Conservation (phyloP, 2,329 filamentous ascomycete species). For the Allantophomopsis lycopodina region DNA sequence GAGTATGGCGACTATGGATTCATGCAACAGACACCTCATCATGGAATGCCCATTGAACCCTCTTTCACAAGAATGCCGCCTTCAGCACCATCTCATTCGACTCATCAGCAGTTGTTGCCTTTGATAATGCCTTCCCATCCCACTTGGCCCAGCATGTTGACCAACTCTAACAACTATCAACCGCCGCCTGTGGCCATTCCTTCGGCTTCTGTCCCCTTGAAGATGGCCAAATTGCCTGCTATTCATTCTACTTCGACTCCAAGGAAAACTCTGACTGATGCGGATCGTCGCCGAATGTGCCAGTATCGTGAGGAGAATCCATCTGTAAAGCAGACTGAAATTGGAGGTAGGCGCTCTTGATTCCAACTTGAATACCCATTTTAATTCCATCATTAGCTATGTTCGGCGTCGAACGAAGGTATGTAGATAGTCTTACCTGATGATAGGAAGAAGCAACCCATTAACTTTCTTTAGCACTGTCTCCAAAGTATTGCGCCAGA, state of each 20-base stretch:
- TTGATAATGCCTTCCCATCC: constrained; percentile 55
- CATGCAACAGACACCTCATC: constrained; percentile 38
- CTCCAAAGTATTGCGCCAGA: constrained; percentile 91
- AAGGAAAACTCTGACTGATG: constrained; percentile 78
- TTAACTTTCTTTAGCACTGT: constrained; percentile 59
- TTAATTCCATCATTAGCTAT: constrained; percentile 35
- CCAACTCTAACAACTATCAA: constrained; percentile 52
- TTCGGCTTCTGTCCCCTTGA: constrained; percentile 34
- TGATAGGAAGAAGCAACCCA: background rate
- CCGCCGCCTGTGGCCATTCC: constrained; percentile 42
- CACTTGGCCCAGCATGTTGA: constrained; percentile 73
- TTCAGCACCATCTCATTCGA: constrained; percentile 33
- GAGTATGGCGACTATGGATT: constrained; percentile 56
- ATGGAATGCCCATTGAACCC: constrained; percentile 44
- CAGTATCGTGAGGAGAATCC: constrained; percentile 85
- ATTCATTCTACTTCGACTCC: constrained; percentile 47
- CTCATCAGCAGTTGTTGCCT: constrained; percentile 46
- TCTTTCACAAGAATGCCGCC: constrained; percentile 39
- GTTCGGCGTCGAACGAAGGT: constrained; percentile 98
- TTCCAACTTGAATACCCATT: background rate
- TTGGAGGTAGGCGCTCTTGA: constrained; percentile 50
- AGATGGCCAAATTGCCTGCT: constrained; percentile 31
- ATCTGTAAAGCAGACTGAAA: constrained; percentile 86
- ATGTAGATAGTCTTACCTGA: constrained; percentile 16
- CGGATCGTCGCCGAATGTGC: constrained; percentile 87